A percentile compares a stretch with the other conserved stretches of the same genome.
phyloP scores from a whole-genome alignment of 1,284 basidiomycete genomes.

The Melampsora americana region DNA sequence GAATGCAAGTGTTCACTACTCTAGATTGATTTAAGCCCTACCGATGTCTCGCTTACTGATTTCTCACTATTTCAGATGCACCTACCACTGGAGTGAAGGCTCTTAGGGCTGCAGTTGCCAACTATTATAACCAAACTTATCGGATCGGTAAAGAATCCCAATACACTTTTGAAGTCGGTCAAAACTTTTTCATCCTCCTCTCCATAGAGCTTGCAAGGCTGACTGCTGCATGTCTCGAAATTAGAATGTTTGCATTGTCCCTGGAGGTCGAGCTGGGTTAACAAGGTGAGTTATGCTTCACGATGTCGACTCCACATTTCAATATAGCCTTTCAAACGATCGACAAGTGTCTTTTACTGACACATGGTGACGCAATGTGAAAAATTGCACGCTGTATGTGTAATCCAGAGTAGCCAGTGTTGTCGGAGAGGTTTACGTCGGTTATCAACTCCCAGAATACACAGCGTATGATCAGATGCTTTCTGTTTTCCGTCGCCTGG shows the following conservation, averaged over 20 bases:
- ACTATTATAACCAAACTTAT: slow-evolving; percentile 83
- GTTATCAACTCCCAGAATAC: slow-evolving; percentile 57
- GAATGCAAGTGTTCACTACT: slow-evolving; percentile 55
- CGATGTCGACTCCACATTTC: background rate
- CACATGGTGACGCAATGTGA: background rate
- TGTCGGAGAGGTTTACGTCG: slow-evolving; percentile 63
- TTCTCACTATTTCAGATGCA: slow-evolving; percentile 67
- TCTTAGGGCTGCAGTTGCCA: slow-evolving; percentile 64
- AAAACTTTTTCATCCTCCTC: slow-evolving; percentile 51
- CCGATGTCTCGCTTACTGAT: slow-evolving; percentile 46
- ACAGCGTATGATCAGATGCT: slow-evolving; percentile 64
- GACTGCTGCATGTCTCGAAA: background rate
- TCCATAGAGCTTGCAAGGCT: background rate
- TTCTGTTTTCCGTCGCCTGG: slow-evolving; percentile 78
- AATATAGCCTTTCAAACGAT: background rate
- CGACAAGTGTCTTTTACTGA: background rate
- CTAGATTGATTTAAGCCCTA: background rate
- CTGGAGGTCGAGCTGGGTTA: slow-evolving; percentile 81
- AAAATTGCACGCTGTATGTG: background rate
- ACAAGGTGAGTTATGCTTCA: slow-evolving; percentile 54
- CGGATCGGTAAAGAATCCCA: slow-evolving; percentile 72
- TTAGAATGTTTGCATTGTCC: slow-evolving; percentile 70
- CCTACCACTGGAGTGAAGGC: slow-evolving; percentile 85
- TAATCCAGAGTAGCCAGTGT: slow-evolving; percentile 73
- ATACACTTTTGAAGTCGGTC: slow-evolving; percentile 79